Evolutionary conservation across 108 stramenopile species (phyloP).

Genomic region (Cyclostephanos tholiformis): DNA sequence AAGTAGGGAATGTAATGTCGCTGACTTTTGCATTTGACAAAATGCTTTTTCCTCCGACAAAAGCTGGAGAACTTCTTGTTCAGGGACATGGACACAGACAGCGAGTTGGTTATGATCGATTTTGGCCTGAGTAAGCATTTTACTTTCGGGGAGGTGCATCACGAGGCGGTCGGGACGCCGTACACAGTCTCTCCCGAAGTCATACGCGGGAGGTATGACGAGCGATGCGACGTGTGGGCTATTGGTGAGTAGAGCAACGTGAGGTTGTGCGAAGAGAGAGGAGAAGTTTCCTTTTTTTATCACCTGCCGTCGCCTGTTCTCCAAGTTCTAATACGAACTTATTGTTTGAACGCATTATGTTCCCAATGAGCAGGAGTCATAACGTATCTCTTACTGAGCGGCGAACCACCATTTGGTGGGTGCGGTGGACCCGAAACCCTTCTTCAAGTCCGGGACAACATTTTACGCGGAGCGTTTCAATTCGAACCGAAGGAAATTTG

Average conservation of each 20-base stretch:
- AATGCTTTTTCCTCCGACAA: neutral
- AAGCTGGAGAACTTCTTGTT: slow-evolving; percentile 96
- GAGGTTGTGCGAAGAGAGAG: neutral
- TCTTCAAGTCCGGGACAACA: slow-evolving; percentile 80
- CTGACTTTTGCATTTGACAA: neutral
- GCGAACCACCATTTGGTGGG: slow-evolving; percentile 88
- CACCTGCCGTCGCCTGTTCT: too few species aligned
- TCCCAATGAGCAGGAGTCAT: slow-evolving; percentile 57
- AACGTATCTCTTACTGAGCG: slow-evolving; percentile 78
- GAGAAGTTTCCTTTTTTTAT: neutral
- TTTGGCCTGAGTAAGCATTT: slow-evolving; percentile 96
- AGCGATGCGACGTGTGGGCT: slow-evolving; percentile 86
- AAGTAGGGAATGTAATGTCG: too few species aligned
- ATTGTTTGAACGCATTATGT: neutral
- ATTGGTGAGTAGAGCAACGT: slow-evolving; percentile 39
- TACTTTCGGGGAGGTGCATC: slow-evolving; percentile 78
- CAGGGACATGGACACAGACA: slow-evolving; percentile 55
- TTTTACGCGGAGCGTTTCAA: slow-evolving; percentile 58
- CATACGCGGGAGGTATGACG: slow-evolving; percentile 82
- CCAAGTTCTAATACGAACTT: neutral
- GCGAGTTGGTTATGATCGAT: slow-evolving; percentile 96
- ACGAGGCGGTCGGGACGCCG: slow-evolving; percentile 89
- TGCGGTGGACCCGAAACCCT: slow-evolving; percentile 83
- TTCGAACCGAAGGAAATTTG: slow-evolving; percentile 85
- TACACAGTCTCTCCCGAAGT: slow-evolving; percentile 92